Evolutionary conservation across 2,329 filamentous ascomycete species (phyloP).

Genomic region (Penicillium expansum): DNA sequence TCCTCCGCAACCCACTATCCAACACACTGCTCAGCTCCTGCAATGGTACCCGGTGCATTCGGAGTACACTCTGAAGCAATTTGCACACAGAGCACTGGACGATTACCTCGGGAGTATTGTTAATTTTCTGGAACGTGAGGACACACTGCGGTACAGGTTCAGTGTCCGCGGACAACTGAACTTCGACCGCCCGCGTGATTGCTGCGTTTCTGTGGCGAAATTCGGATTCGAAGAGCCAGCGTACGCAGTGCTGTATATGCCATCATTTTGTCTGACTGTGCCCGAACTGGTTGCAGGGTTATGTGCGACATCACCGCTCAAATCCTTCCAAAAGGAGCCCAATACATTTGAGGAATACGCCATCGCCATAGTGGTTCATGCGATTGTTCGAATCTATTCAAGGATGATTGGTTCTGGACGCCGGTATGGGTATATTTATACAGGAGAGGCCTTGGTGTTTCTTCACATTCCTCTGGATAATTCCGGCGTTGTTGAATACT

Average conservation of each 20-base stretch:
- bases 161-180: neutral
- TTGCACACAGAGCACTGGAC: neutral
- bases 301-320: conserved; percentile 23
- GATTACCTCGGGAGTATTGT: neutral
- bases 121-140: neutral
- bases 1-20: neutral
- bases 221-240: conserved; percentile 10
- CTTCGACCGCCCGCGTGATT: neutral
- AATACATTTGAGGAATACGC: conserved; percentile 28
- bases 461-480: conserved; percentile 26
- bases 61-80: neutral
- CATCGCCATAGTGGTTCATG: conserved; percentile 25
- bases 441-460: conserved; percentile 33
- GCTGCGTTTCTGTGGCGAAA: neutral
- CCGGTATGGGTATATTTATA: conserved; percentile 30
- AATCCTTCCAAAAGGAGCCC: conserved; percentile 26
- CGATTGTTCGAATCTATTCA: conserved; percentile 30
- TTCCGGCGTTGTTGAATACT: conserved; percentile 24
- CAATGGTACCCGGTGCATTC: neutral
- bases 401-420: conserved; percentile 29
- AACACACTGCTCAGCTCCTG: neutral
- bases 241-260: conserved; percentile 30
- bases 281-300: conserved; percentile 27
- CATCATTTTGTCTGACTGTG: conserved; percentile 26
- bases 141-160: neutral